phyloP scores from a whole-genome alignment of 2,329 filamentous ascomycete genomes.

The Phoma sp. region DNA sequence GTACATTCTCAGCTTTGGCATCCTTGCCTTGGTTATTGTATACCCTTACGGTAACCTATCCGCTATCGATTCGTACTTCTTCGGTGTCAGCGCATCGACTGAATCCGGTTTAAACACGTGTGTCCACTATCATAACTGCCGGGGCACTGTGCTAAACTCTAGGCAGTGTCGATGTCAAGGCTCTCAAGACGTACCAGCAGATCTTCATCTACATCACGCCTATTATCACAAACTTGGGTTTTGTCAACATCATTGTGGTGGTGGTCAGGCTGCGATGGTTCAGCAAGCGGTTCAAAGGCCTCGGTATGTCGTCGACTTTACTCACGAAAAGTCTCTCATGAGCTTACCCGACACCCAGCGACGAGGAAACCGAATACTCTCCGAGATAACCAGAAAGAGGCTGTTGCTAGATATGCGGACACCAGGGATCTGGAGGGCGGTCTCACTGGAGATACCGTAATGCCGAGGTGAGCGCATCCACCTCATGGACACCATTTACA shows the following conservation, averaged over 20 bases:
- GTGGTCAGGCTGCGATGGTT: slow-evolving; percentile 60
- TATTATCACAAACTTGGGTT: slow-evolving; percentile 57
- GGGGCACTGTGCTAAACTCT: too few species aligned
- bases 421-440: slow-evolving; percentile 11
- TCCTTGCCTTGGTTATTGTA: slow-evolving; percentile 49
- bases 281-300: slow-evolving; percentile 53
- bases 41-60: slow-evolving; percentile 51
- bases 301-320: slow-evolving; percentile 27
- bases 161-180: slow-evolving; percentile 59
- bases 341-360: background rate
- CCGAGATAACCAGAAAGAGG: background rate
- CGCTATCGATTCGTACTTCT: slow-evolving; percentile 60
- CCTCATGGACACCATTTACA: background rate
- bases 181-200: slow-evolving; percentile 60
- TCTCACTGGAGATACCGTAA: slow-evolving; percentile 11
- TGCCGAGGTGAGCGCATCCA: background rate
- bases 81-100: slow-evolving; percentile 59
- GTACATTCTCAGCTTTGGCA: slow-evolving; percentile 50
- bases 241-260: slow-evolving; percentile 60
- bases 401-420: background rate
- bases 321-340: too few species aligned
- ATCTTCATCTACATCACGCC: slow-evolving; percentile 60
- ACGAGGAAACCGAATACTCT: background rate
- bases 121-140: background rate
- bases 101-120: slow-evolving; percentile 62